Evolutionary conservation across 345 rosid species (phyloP).

Genomic region (Hypericum androsaemum): DNA sequence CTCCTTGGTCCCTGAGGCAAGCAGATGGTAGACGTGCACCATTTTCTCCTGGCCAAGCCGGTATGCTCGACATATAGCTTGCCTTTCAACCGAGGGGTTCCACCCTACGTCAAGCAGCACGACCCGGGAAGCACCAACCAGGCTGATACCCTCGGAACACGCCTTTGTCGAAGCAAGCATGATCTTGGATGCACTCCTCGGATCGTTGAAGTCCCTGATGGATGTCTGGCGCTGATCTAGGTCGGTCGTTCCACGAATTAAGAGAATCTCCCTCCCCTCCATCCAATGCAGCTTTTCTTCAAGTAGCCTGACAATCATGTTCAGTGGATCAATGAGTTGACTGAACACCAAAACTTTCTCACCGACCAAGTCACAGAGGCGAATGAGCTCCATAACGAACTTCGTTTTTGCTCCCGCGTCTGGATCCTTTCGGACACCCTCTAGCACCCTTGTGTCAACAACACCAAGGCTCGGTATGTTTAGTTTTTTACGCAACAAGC

Average conservation of each 20-base stretch:
- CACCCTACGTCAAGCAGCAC: constrained; percentile 67
- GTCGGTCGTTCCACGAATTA: constrained; percentile 37
- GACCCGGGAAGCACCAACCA: constrained; percentile 82
- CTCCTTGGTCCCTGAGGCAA: constrained; percentile 45
- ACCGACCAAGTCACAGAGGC: constrained; percentile 24
- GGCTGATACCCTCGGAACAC: constrained; percentile 67
- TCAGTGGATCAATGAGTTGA: constrained; percentile 43
- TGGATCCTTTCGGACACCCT: constrained; percentile 19
- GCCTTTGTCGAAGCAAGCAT: constrained; percentile 68
- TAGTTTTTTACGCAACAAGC: constrained; percentile 19
- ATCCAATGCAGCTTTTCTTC: constrained; percentile 32
- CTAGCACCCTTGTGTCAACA: constrained; percentile 15
- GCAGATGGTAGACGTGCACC: constrained; percentile 59
- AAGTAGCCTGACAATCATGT: constrained; percentile 37
- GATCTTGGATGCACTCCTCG: constrained; percentile 41
- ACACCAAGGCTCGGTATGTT: constrained; percentile 6
- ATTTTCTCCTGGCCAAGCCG: constrained; percentile 59
- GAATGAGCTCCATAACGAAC: constrained; percentile 45
- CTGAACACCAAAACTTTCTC: constrained; percentile 74
- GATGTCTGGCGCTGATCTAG: constrained; percentile 32
- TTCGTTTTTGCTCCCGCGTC: constrained; percentile 49
- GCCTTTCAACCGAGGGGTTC: constrained; percentile 81
- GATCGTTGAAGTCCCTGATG: constrained; percentile 49
- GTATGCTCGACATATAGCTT: constrained; percentile 75
- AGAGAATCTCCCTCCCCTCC: constrained; percentile 33